Percentiles rank a stretch among this genome's conserved stretches.
Conservation (phyloP, 768 basidiomycete species). For the Chalciporus sphaerocephalus region DNA sequence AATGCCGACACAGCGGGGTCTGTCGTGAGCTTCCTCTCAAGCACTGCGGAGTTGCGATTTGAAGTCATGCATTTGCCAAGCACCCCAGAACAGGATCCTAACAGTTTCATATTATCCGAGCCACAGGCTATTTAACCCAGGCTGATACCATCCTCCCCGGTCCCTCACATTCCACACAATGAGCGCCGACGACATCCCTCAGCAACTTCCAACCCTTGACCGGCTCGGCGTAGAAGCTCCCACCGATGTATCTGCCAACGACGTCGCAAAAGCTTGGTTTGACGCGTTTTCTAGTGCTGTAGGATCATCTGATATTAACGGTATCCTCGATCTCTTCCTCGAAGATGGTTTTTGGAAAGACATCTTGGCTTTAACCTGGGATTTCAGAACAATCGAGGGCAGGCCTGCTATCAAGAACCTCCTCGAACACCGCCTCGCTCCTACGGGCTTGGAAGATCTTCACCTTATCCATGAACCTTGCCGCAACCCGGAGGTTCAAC, state of each 20-base stretch:
- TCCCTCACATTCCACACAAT: slow-evolving; percentile 5
- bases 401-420: slow-evolving; percentile 35
- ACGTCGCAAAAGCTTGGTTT: slow-evolving; percentile 26
- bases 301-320: slow-evolving; percentile 10
- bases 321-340: slow-evolving; percentile 28
- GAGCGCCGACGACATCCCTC: slow-evolving; percentile 19
- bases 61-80: no score
- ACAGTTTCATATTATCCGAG: neutral
- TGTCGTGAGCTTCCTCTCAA: no score
- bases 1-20: no score
- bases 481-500: slow-evolving; percentile 31
- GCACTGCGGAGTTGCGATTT: no score
- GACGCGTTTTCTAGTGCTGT: slow-evolving; percentile 23
- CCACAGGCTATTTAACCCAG: neutral
- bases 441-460: slow-evolving; percentile 17
- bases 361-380: slow-evolving; percentile 49
- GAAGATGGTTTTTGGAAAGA: slow-evolving; percentile 48
- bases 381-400: slow-evolving; percentile 48
- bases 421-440: slow-evolving; percentile 36
- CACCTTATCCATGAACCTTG: slow-evolving; percentile 23
- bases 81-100: no score
- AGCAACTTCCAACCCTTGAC: slow-evolving; percentile 29
- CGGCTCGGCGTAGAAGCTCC: slow-evolving; percentile 23
- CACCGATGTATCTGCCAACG: slow-evolving; percentile 13
- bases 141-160: no score